phyloP scores from a whole-genome alignment of 768 basidiomycete species.

The Xerocomus spinulosus region DNA sequence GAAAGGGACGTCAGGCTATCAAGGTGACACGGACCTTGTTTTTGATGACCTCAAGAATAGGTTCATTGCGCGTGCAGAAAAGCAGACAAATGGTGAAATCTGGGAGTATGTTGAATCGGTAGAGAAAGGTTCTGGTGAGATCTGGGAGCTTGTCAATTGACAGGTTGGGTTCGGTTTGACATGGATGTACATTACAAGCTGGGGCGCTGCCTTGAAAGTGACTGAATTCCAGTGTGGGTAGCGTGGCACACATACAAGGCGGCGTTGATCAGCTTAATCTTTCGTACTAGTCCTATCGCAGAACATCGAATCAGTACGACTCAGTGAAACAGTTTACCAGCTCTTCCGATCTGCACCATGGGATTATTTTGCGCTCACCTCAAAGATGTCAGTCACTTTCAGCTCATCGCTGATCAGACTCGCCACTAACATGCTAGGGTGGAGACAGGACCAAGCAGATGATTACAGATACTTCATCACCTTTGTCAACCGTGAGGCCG shows the following conservation, averaged over 20 bases:
- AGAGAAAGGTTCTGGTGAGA: background rate
- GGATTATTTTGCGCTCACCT: background rate
- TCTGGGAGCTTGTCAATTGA: constrained; percentile 4
- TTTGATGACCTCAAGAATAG: constrained; percentile 2
- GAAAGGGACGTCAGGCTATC: background rate
- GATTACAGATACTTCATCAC: background rate
- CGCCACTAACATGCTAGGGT: background rate
- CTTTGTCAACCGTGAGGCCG: background rate
- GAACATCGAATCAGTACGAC: no score
- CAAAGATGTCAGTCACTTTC: background rate
- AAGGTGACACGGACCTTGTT: background rate
- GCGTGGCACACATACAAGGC: no score
- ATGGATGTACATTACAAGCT: no score
- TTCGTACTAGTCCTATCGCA: no score
- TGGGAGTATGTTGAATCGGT: constrained; percentile 1
- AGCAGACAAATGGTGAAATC: background rate
- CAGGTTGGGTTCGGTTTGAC: no score
- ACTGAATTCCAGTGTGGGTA: no score
- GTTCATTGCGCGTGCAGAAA: background rate
- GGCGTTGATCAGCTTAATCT: no score
- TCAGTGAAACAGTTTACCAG: no score
- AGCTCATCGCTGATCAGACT: background rate
- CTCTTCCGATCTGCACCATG: background rate
- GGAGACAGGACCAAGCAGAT: no score
- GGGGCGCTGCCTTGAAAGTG: no score